Evolutionary conservation across 2,329 filamentous ascomycete species (phyloP), one percentile per base, ranked within the genome.

Genomic region (Penicillium aurantiogriseum): DNA sequence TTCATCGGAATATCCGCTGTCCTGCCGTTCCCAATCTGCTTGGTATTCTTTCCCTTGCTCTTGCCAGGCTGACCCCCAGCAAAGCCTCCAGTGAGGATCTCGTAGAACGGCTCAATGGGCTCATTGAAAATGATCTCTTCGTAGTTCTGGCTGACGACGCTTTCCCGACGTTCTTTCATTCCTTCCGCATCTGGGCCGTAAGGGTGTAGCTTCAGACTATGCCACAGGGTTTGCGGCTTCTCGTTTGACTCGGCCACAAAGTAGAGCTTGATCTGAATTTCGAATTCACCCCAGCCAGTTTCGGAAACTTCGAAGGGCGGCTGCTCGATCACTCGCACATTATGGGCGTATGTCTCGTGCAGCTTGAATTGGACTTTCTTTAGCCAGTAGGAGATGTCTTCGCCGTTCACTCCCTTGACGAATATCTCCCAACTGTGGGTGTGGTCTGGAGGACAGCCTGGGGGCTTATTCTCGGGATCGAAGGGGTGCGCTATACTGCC

Each of bases 111-210:
- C 74, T 96, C 91, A 67, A 92, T 94, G 0, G 94, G 94, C 75
- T 99, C 94, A 77, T 96, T 97, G 82, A 99, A 99, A 49, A 97
- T 84, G 63, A 97, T 89, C 70, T 96, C 92, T 74, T 99, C 94
- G 71, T 97, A 91, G 57, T 86, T 88, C 83, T 94, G 93, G 50
- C 87, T 85, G 33, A 88, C 80, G 44, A 97, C 87, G 68, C 88
- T 82, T 63, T 82, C 80, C 63, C 77, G 77, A 78, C 85, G 77
- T 77, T 84, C 75, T 79, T 85, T 89, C 73, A 89, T 86, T 53
- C 85, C 88, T 68, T 95, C 90, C 66, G 87, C 89, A 57, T 91
- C 83, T 23, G 77, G 83, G 17, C 92, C 92, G 74, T 93, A 99
- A 3, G 93, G 91, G 71, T 97, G 92, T 11, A 99, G 83, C 52